Evolutionary conservation across 2,329 filamentous ascomycete genomes (phyloP).

Genomic region (Cercospora janseana): DNA sequence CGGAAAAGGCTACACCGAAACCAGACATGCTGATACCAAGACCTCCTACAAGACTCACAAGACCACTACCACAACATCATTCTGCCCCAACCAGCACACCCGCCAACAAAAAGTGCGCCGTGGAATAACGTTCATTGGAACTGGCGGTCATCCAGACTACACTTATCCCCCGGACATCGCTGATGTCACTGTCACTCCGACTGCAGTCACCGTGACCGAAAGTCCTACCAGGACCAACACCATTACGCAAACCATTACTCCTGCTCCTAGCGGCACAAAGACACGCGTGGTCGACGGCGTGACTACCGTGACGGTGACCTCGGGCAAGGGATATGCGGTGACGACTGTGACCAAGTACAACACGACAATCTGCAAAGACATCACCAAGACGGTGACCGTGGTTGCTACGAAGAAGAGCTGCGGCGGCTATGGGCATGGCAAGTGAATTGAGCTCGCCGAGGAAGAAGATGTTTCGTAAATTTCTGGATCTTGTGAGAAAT

Average conservation of each 20-base stretch:
- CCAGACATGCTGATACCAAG: not conserved
- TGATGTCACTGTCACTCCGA: not conserved
- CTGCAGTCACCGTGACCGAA: not conserved
- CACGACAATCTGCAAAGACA: no score
- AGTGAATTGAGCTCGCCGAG: no score
- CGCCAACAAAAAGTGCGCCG: not conserved
- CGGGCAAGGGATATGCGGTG: not conserved
- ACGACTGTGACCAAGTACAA: not conserved
- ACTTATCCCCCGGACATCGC: not conserved
- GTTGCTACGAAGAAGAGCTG: no score
- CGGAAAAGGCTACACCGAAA: not conserved
- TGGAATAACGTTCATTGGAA: not conserved
- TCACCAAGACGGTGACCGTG: not conserved
- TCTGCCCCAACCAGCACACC: not conserved
- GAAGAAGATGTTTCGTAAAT: no score
- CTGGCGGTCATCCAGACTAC: conserved; percentile 2
- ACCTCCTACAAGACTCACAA: not conserved
- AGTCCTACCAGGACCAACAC: not conserved
- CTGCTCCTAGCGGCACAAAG: not conserved
- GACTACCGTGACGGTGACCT: not conserved
- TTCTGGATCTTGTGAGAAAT: no score
- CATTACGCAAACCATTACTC: not conserved
- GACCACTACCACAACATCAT: not conserved
- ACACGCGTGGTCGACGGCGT: not conserved
- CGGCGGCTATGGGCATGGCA: no score